Evolutionary conservation across 352 stramenopile species (phyloP), one percentile per base, ranked within the genome.

Genomic region (Elongisporangium prolatum): DNA sequence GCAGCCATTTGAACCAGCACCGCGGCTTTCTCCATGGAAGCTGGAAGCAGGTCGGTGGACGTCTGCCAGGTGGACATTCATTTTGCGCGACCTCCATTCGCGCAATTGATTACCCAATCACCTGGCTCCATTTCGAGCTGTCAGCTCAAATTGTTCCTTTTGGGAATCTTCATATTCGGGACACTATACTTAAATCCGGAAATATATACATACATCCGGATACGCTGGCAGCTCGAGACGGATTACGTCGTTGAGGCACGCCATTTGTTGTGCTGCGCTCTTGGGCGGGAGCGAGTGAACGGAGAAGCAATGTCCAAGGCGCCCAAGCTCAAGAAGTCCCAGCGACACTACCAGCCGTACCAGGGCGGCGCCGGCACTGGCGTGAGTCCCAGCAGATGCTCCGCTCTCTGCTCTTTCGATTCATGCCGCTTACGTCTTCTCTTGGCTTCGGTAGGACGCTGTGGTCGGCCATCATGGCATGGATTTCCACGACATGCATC

Each of bases 271-370:
- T 40, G 28, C 28, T 40, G 28, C 28, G 28, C 28, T 40, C 28
- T 9, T 40, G 28, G 28, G 28, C 28, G 25, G 25, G 25, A 34
- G 25, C 8, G 25, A 34, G 25, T 34, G 21, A 11, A 34, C 40
- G 25, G 20, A 22, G 8, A 18, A 54, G 53, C 48, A 59, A 93
- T 93, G 83, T 89, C 79, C 52, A 93, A 93, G 60, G 83, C 80
- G 14, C 83, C 83, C 34, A 93, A 93, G 65, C 65, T 75, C 50
- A 88, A 88, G 64, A 91, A 86, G 60, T 59, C 59, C 51, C 71
- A 86, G 65, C 71, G 88, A 40, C 83, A 91, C 57, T 93, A 91
- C 69, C 80, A 90, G 71, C 83, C 83, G 11, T 93, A 93, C 71
- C 83, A 93, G 71, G 71, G 28, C 28, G 25, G 11, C 57, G 38